These are phyloP conservation scores for Acacia concinna DNA, from an alignment of 331 rosid species.

Conservation along the genomic window DNA sequence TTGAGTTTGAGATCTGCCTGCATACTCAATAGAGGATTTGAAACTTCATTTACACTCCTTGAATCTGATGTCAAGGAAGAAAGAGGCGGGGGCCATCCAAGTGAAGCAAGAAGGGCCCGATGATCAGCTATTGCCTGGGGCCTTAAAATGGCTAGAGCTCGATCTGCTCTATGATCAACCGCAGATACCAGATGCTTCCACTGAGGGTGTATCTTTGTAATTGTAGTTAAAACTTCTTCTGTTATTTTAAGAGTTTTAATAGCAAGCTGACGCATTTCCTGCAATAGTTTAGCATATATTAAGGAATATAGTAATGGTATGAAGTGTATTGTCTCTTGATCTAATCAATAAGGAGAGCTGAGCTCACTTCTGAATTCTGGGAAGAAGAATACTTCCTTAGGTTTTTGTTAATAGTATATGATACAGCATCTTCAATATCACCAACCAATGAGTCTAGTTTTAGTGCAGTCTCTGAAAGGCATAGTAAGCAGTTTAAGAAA, in stretches of 20 bases:
- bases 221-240: slow-evolving; percentile 66
- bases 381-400: slow-evolving; percentile 52
- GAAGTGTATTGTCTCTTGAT: slow-evolving; percentile 27
- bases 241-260: slow-evolving; percentile 62
- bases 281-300: slow-evolving; percentile 39
- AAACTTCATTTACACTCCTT: slow-evolving; percentile 46
- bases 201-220: slow-evolving; percentile 64
- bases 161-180: slow-evolving; percentile 88
- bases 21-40: slow-evolving; percentile 78
- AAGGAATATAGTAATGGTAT: slow-evolving; percentile 17
- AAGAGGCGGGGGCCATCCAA: slow-evolving; percentile 94
- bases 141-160: slow-evolving; percentile 83
- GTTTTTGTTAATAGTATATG: slow-evolving; percentile 64
- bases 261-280: slow-evolving; percentile 65
- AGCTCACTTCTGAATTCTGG: slow-evolving; percentile 74
- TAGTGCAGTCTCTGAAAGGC: slow-evolving; percentile 79
- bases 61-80: slow-evolving; percentile 51
- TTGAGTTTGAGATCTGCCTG: slow-evolving; percentile 71
- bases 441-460: slow-evolving; percentile 86
- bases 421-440: slow-evolving; percentile 89
- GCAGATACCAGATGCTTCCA: slow-evolving; percentile 83
- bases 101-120: slow-evolving; percentile 75
- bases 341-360: slow-evolving; percentile 33
- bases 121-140: slow-evolving; percentile 88
- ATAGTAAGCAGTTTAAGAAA: slow-evolving; percentile 29